phyloP scores from a whole-genome alignment of 108 stramenopile species.

The Cyclotella atomus region DNA sequence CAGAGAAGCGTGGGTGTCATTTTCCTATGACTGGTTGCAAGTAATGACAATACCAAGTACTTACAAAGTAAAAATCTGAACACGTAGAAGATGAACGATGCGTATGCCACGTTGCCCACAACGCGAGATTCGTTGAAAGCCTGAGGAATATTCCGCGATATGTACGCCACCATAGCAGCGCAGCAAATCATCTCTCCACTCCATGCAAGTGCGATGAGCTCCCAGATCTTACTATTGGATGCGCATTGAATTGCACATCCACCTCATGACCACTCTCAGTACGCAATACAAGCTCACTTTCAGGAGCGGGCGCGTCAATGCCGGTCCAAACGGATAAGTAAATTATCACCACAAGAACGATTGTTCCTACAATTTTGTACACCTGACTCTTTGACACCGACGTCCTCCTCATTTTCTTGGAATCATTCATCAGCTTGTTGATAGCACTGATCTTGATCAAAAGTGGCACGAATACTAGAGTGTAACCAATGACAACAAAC shows the following conservation, averaged over 20 bases:
- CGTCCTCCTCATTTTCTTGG: background rate
- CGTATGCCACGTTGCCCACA: background rate
- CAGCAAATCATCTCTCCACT: background rate
- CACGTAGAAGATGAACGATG: constrained; percentile 3
- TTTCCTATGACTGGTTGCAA: no score
- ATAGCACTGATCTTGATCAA: constrained; percentile 24
- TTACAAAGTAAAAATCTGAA: background rate
- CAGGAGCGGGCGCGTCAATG: background rate
- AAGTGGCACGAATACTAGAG: constrained; percentile 21
- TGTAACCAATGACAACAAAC: constrained; percentile 14
- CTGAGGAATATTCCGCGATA: constrained; percentile 6
- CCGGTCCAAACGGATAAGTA: background rate
- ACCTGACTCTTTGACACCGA: background rate
- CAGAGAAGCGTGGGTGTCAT: no score
- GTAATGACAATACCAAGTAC: no score
- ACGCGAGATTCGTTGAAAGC: constrained; percentile 1
- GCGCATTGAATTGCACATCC: constrained; percentile 6
- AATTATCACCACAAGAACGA: background rate
- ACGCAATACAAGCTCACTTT: background rate
- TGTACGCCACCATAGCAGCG: background rate
- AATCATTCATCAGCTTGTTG: constrained; percentile 2
- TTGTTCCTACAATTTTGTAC: background rate
- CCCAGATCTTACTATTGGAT: background rate
- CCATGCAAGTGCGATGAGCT: constrained; percentile 5
- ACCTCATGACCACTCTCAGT: background rate